Percentiles rank a stretch among this genome's conserved stretches.
These are phyloP conservation scores for Entomophthora muscae DNA, from an alignment of 371 early-diverging fungal genomes.

Conservation along the genomic window DNA sequence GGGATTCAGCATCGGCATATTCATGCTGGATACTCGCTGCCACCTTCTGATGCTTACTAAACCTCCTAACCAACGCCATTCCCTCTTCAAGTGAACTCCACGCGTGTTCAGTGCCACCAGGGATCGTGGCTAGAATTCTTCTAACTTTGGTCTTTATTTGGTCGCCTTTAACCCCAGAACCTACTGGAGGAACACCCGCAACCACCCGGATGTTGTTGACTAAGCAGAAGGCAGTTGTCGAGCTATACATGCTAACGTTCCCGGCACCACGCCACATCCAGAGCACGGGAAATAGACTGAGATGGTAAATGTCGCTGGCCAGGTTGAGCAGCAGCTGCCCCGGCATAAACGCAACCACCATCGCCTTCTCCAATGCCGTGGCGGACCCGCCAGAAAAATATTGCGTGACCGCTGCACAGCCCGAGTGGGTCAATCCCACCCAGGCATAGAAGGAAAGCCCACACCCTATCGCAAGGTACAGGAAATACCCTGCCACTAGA, in stretches of 20 bases:
- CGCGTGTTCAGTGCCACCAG: not conserved
- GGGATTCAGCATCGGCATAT: not conserved
- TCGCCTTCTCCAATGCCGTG: not conserved
- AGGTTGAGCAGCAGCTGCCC: not conserved
- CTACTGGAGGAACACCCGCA: not conserved
- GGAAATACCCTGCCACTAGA: not conserved
- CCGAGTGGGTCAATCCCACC: not conserved
- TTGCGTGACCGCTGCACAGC: not conserved
- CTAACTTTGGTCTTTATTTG: not conserved
- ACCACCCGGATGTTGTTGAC: not conserved
- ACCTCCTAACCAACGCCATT: not conserved
- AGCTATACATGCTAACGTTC: not conserved
- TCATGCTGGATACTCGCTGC: not conserved
- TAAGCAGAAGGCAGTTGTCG: not conserved
- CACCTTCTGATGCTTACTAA: not conserved
- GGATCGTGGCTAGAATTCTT: not conserved
- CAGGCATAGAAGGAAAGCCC: not conserved
- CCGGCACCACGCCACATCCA: not conserved
- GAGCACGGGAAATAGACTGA: not conserved
- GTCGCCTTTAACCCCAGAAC: not conserved
- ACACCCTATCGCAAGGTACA: not conserved
- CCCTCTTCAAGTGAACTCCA: not conserved
- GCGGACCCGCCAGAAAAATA: not conserved
- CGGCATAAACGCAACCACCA: not conserved
- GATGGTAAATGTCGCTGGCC: not conserved